phyloP scores from a whole-genome alignment of 2,329 filamentous ascomycete genomes.

The Ceratocystis papillata region DNA sequence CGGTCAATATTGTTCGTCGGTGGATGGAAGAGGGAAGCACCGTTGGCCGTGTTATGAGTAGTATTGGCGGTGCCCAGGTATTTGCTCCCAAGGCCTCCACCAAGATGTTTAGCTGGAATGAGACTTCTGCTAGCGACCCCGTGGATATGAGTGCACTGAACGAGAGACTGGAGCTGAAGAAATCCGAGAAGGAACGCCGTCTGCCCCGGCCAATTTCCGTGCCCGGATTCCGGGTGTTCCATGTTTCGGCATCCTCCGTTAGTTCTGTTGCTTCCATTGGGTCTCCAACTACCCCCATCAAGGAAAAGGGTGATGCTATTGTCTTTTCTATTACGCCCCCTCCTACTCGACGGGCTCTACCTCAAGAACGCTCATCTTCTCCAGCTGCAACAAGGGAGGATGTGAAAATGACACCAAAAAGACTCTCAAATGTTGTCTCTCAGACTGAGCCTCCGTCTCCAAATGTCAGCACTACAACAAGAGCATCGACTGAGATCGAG shows the following conservation, averaged over 20 bases:
- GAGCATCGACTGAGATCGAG: conserved; percentile 14
- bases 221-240: conserved; percentile 26
- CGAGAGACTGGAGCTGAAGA: conserved; percentile 23
- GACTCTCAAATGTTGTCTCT: not conserved
- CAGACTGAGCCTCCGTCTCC: not conserved
- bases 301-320: not conserved
- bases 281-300: conserved; percentile 6
- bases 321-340: conserved; percentile 2
- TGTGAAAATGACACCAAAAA: not conserved
- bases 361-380: conserved; percentile 9
- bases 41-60: conserved; percentile 29
- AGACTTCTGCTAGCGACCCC: conserved; percentile 25
- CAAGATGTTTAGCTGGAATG: conserved; percentile 27
- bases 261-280: conserved; percentile 8
- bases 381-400: not conserved
- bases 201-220: conserved; percentile 17
- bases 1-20: conserved; percentile 47
- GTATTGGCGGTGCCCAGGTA: conserved; percentile 33
- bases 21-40: conserved; percentile 52
- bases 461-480: not conserved
- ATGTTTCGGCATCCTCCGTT: conserved; percentile 18
- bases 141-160: conserved; percentile 25
- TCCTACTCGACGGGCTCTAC: not conserved
- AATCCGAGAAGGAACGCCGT: conserved; percentile 33
- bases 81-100: conserved; percentile 42